A percentile compares a stretch with the other conserved stretches of the same genome.
These are phyloP conservation scores for Pseudogymnoascus sp. DNA, from an alignment of 2,329 filamentous ascomycete species.

Conservation along the genomic window DNA sequence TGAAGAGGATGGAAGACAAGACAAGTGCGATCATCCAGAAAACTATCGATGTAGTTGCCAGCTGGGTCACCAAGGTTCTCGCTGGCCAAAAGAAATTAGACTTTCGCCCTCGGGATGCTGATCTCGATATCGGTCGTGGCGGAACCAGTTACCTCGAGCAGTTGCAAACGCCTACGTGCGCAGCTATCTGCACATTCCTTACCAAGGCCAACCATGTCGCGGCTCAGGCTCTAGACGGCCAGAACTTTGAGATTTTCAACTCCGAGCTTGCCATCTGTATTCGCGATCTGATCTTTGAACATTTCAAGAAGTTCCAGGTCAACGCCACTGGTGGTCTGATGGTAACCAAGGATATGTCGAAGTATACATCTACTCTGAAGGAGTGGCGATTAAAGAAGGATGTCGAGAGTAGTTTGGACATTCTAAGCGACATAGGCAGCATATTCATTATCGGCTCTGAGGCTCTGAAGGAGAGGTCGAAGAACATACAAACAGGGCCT, in stretches of 20 bases:
- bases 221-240: constrained; percentile 66
- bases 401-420: constrained; percentile 65
- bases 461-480: constrained; percentile 63
- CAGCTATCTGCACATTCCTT: constrained; percentile 74
- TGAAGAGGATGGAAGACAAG: constrained; percentile 60
- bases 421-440: constrained; percentile 87
- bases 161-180: constrained; percentile 80
- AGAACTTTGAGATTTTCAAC: constrained; percentile 75
- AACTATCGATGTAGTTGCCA: constrained; percentile 57
- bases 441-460: constrained; percentile 89
- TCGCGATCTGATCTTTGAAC: constrained; percentile 73
- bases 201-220: constrained; percentile 56
- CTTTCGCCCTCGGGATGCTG: constrained; percentile 61
- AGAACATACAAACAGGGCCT: constrained; percentile 44
- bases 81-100: constrained; percentile 63
- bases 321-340: constrained; percentile 90
- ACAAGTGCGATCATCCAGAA: constrained; percentile 62
- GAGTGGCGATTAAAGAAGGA: constrained; percentile 71
- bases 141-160: constrained; percentile 55
- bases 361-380: constrained; percentile 80
- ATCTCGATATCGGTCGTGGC: constrained; percentile 38
- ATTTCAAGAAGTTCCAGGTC: constrained; percentile 90
- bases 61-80: constrained; percentile 57
- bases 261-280: constrained; percentile 77
- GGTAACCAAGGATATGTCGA: constrained; percentile 92